Evolutionary conservation across 2,329 filamentous ascomycete genomes (phyloP), one percentile per base, ranked within the genome.

Genomic region (Xylaria sp.): DNA sequence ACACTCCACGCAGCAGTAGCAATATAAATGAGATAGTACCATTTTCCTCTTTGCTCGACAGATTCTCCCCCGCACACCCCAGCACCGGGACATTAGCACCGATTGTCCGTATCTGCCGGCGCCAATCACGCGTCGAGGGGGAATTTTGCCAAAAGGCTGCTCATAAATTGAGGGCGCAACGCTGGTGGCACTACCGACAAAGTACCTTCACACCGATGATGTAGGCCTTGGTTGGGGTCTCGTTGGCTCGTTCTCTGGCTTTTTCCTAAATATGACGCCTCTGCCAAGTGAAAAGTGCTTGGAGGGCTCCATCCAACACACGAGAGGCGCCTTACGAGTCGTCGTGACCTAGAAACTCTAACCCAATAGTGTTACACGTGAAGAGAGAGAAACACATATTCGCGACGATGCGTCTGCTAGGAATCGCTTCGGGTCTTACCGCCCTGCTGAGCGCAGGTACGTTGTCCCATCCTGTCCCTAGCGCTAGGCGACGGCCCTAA

Each of bases 131-230:
- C 36, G 32, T 19, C 59, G 17, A 7, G 48, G 45, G 17, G 55
- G 17, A 14, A 71, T 69, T 71, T 68, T 71, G 69, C 69, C 69
- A 65, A 62, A 62, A 61, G 34, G 34, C 34, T 24, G 24, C 4
- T 54, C 30, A 21, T 62, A 68, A 65, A 63, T 69, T 69, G 68
- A 54, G 6, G 17, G 55, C 27, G 48, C 69, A 21, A 68, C 65
- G 57, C 60, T 64, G 48, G 50, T n/a, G n/a, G 54, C 34, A 30
- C 56, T 69, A 48, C 64, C 67, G 67, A 62, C 30, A 65, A 57
- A 69, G 60, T 67, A 24, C 21, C 64, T 69, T 64, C 64, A 60
- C 59, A 69, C 59, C 59, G 51, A 64, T 65, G 50, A 64, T 61
- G 59, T 34, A 61, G 47, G n/a, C 27, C 17, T 11, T 1, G 11